These are phyloP conservation scores for Lactarius sanguifluus DNA, from an alignment of 768 basidiomycete species.

Conservation along the genomic window DNA sequence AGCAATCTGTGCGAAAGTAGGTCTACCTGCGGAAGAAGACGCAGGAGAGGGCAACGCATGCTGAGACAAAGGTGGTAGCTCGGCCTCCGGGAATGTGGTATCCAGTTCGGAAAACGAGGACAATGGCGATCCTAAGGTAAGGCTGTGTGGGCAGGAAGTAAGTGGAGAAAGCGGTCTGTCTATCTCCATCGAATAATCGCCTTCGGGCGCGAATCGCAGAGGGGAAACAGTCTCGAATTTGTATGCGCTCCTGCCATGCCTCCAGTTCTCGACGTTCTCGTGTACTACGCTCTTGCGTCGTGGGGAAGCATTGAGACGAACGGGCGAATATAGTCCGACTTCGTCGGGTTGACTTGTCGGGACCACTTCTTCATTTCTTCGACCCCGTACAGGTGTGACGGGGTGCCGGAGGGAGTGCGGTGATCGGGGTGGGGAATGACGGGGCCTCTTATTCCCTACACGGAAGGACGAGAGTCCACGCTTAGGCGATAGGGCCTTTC, in stretches of 20 bases:
- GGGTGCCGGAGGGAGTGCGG: neutral
- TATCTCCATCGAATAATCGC: slow-evolving; percentile 21
- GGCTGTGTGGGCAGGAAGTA: slow-evolving; percentile 12
- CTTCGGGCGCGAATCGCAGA: slow-evolving; percentile 7
- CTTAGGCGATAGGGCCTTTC: neutral
- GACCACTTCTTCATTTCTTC: slow-evolving; percentile 9
- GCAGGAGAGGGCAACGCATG: slow-evolving; percentile 15
- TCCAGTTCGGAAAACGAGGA: slow-evolving; percentile 21
- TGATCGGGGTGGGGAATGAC: neutral
- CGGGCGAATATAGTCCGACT: slow-evolving; percentile 22
- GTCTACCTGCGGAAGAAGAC: slow-evolving; percentile 13
- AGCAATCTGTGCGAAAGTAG: neutral
- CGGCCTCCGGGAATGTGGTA: neutral
- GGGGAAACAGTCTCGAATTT: slow-evolving; percentile 10
- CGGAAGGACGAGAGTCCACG: neutral
- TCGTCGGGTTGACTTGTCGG: slow-evolving; percentile 26
- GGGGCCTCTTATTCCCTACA: slow-evolving; percentile 9
- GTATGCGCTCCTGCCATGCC: slow-evolving; percentile 20
- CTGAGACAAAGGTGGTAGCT: slow-evolving; percentile 1
- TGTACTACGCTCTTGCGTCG: slow-evolving; percentile 1
- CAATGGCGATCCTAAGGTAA: slow-evolving; percentile 11
- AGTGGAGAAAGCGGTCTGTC: slow-evolving; percentile 21
- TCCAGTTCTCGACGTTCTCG: slow-evolving; percentile 25
- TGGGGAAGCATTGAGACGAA: neutral
- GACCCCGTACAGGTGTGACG: slow-evolving; percentile 11